phyloP scores from a whole-genome alignment of 1,284 basidiomycete genomes.

The Cutaneotrichosporon dermatis region DNA sequence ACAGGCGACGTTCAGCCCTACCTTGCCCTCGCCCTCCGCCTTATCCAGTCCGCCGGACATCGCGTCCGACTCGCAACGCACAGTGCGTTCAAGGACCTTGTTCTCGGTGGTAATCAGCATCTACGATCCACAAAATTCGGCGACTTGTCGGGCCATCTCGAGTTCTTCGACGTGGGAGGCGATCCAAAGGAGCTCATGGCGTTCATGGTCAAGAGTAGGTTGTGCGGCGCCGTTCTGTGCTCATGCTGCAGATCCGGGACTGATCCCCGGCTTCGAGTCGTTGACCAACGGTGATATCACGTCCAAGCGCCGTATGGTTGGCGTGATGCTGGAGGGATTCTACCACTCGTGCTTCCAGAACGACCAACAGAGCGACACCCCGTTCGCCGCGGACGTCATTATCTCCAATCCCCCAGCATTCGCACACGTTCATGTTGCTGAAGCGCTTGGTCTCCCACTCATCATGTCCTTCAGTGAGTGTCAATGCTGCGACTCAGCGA shows the following conservation, averaged over 20 bases:
- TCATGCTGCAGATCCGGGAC: conserved; percentile 27
- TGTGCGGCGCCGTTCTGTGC: not conserved
- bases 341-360: conserved; percentile 56
- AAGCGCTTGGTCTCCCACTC: conserved; percentile 60
- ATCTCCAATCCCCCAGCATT: conserved; percentile 64
- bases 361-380: conserved; percentile 50
- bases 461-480: conserved; percentile 48
- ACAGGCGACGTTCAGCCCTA: conserved; percentile 67
- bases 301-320: conserved; percentile 41
- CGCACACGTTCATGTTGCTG: conserved; percentile 61
- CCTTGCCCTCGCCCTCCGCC: conserved; percentile 59
- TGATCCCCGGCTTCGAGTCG: conserved; percentile 1
- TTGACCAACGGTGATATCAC: conserved; percentile 12
- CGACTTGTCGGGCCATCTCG: conserved; percentile 40
- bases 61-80: conserved; percentile 64
- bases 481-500: not conserved
- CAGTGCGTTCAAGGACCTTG: conserved; percentile 58
- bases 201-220: conserved; percentile 49
- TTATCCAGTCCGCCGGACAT: conserved; percentile 56
- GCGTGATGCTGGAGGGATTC: conserved; percentile 58
- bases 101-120: conserved; percentile 40
- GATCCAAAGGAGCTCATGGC: conserved; percentile 46
- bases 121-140: conserved; percentile 52
- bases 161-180: conserved; percentile 44
- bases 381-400: conserved; percentile 61